These are phyloP conservation scores for Mesembryanthemum crystallinum DNA, from an alignment of 148 eudicot genomes.

Conservation along the genomic window DNA sequence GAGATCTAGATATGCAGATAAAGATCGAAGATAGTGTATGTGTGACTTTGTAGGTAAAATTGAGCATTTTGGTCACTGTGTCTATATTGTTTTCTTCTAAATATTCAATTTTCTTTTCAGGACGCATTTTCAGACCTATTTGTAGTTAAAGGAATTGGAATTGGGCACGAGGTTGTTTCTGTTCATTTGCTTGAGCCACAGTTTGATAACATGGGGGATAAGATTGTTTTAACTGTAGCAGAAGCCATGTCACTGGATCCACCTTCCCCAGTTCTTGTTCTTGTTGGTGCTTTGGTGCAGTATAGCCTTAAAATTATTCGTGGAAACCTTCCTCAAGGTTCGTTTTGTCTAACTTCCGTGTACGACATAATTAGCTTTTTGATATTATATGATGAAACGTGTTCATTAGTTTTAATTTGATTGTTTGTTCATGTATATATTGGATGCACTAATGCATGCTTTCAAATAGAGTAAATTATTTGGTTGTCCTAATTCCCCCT, in stretches of 20 bases:
- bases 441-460: neutral
- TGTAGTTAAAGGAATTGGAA: conserved; percentile 77
- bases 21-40: conserved; percentile 77
- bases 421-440: neutral
- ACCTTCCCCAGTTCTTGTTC: conserved; percentile 87
- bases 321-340: conserved; percentile 72
- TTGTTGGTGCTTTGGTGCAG: conserved; percentile 69
- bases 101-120: conserved; percentile 29
- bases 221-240: conserved; percentile 79
- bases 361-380: neutral
- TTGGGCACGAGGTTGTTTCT: conserved; percentile 82
- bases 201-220: conserved; percentile 53
- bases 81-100: conserved; percentile 13
- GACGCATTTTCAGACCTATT: conserved; percentile 76
- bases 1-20: conserved; percentile 78
- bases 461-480: neutral
- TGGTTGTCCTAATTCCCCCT: neutral
- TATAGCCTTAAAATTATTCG: conserved; percentile 76
- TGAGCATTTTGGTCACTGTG: conserved; percentile 3
- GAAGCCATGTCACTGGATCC: conserved; percentile 96
- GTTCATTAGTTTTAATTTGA: neutral
- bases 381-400: neutral
- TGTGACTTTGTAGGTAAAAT: conserved; percentile 14
- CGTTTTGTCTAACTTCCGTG: conserved; percentile 5
- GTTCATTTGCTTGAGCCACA: conserved; percentile 72